Evolutionary conservation across 257 asterid species (phyloP), one percentile per base, ranked within the genome.

Genomic region (Primulina eburnea): DNA sequence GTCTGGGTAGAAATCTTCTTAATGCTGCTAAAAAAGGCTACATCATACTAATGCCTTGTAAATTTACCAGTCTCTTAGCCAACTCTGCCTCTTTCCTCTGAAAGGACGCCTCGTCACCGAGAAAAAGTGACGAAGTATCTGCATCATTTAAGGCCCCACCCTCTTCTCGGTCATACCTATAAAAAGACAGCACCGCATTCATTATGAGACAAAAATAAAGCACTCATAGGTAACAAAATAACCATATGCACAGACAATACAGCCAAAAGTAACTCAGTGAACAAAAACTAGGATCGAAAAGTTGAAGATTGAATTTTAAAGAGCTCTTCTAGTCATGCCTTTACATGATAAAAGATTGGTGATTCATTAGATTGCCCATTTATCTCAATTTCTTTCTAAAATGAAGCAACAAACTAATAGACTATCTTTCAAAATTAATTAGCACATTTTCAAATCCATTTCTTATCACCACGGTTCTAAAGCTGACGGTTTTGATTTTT

Each of bases 161-260:
- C 91, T 94, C 99, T 81, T 94, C 97, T 76, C 84, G 84, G 67
- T 91, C 97, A 75, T 94, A 94, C 99, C 99, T 94, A 70, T 56
- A 75, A 64, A 77, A 80, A 47, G 60, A 71, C n/a, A 77, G 29
- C 29, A 29, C 43, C 61, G 29, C 17, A 6, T 26, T 73, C 40
- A 64, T 24, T 26, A 57, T 50, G 62, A 67, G 72, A 30, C 47
- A 65, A 58, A 37, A 56, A 34, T 68, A 61, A 69, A 50, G 57
- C 20, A 14, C 7, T 50, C 55, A 2, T 5, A 50, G 55, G 4
- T 12, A 12, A 43, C 55, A 43, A 43, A 40, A 43, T 43, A 43
- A 43, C 55, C 52, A 14, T 40, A 40, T 14, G 14, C 69, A n/a
- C 33, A 9, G 7, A 66, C 55, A 57, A 38, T 5, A 55, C 60